Evolutionary conservation across 2,329 filamentous ascomycete species (phyloP).

Genomic region (Ophioceras dolichostomum): DNA sequence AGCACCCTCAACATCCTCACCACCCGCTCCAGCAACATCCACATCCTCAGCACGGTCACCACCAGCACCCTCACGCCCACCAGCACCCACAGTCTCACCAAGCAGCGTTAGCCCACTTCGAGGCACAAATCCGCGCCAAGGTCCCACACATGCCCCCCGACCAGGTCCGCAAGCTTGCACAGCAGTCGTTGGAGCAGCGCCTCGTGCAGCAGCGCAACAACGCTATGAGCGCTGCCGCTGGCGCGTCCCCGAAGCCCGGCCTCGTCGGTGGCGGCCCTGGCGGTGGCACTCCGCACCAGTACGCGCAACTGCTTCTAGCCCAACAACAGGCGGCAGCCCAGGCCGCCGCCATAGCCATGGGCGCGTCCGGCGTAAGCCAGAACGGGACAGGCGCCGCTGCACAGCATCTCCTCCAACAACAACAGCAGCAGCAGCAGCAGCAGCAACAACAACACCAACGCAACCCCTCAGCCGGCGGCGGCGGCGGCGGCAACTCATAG

Average conservation of each 20-base stretch:
- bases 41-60: too few species aligned
- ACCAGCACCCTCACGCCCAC: too few species aligned
- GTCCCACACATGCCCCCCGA: constrained; percentile 1
- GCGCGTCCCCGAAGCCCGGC: constrained; percentile 1
- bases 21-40: too few species aligned
- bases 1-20: not conserved
- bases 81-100: constrained; percentile 1
- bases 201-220: constrained; percentile 2
- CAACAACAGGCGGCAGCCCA: constrained; percentile 1
- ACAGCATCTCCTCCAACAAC: not conserved
- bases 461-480: too few species aligned
- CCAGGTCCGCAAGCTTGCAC: constrained; percentile 2
- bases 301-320: constrained; percentile 3
- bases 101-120: not conserved
- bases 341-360: not conserved
- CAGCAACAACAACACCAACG: not conserved
- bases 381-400: not conserved
- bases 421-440: not conserved
- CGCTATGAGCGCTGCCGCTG: constrained; percentile 2
- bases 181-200: not conserved
- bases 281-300: constrained; percentile 2
- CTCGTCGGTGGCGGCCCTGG: constrained; percentile 1
- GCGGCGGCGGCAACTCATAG: too few species aligned
- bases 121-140: constrained; percentile 2
- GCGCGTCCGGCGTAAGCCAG: not conserved